Evolutionary conservation across 208 protist species (phyloP).

Genomic region (Naegleria gruberi): DNA sequence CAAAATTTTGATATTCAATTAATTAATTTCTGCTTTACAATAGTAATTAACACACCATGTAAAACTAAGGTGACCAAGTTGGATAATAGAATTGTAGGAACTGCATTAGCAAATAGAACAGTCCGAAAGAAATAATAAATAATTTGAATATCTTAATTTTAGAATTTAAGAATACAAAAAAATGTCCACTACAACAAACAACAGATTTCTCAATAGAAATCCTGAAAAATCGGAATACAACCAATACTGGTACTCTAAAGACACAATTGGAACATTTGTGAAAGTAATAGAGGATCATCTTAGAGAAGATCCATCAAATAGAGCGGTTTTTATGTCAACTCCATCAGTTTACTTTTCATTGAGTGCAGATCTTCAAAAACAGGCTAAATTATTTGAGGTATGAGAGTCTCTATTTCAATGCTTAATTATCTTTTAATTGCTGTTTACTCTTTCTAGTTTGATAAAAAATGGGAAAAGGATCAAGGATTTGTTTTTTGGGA

Average conservation of each 20-base stretch:
- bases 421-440: no score
- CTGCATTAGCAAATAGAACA: no score
- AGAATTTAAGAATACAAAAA: no score
- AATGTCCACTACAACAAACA: neutral
- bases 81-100: no score
- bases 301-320: conserved; percentile 43
- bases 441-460: conserved; percentile 50
- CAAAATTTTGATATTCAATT: no score
- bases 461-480: conserved; percentile 59
- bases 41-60: no score
- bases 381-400: conserved; percentile 30
- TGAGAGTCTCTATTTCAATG: neutral
- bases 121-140: no score
- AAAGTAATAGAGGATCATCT: conserved; percentile 48
- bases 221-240: conserved; percentile 64
- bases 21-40: no score
- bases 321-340: conserved; percentile 73
- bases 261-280: conserved; percentile 58
- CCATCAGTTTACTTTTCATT: conserved; percentile 77
- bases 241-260: conserved; percentile 84
- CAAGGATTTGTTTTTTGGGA: conserved; percentile 71
- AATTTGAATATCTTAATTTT: no score
- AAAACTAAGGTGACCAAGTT: no score
- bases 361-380: conserved; percentile 20
- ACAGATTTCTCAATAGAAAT: conserved; percentile 28